Percentiles rank a stretch among this genome's conserved stretches.
Evolutionary conservation across 2,329 filamentous ascomycete species (phyloP).

Genomic region (Acrocalymma vagum): DNA sequence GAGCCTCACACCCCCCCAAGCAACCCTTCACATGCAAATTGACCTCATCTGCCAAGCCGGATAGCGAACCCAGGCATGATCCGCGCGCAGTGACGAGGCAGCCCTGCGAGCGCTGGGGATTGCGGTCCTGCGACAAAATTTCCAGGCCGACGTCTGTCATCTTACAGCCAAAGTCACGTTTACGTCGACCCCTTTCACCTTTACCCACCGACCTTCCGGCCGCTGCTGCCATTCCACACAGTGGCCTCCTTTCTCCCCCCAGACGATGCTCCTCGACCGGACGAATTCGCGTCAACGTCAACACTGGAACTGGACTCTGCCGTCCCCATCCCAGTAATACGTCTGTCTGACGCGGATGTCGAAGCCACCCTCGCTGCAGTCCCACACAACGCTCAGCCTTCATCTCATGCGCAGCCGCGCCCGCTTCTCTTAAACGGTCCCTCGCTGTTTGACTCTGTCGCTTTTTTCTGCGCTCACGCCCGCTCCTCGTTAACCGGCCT

Average conservation of each 20-base stretch:
- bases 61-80: conserved; percentile 23
- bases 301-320: no score
- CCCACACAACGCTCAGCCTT: conserved; percentile 26
- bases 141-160: conserved; percentile 20
- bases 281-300: conserved; percentile 41
- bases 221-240: conserved; percentile 33
- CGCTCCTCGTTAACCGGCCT: conserved; percentile 62
- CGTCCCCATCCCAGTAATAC: conserved; percentile 7
- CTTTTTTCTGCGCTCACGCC: conserved; percentile 32
- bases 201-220: conserved; percentile 26
- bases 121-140: conserved; percentile 27
- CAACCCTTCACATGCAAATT: conserved; percentile 23
- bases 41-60: conserved; percentile 33
- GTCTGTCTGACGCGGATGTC: conserved; percentile 31
- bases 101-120: no score
- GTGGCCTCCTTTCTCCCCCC: conserved; percentile 41
- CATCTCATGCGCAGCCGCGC: conserved; percentile 11
- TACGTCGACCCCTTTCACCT: conserved; percentile 19
- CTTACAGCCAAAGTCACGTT: conserved; percentile 9
- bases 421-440: conserved; percentile 16
- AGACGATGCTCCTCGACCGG: conserved; percentile 45
- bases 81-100: conserved; percentile 27
- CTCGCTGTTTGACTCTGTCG: conserved; percentile 33
- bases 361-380: conserved; percentile 25
- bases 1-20: no score